phyloP scores from a whole-genome alignment of 108 stramenopile genomes.

The Stephanodiscus minutulus region DNA sequence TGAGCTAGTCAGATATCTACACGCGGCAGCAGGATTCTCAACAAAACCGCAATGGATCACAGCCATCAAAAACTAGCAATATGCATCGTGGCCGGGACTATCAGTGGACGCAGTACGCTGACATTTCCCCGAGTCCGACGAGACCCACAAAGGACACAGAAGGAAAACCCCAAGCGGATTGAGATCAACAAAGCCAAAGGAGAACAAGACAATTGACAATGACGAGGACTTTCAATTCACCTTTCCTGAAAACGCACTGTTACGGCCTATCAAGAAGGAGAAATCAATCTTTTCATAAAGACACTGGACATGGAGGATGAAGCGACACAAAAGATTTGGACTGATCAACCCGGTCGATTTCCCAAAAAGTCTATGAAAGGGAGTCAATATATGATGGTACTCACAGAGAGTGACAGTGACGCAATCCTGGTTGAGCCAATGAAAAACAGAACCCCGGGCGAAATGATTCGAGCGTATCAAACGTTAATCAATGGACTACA shows the following conservation, averaged over 20 bases:
- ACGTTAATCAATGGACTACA: too few species aligned
- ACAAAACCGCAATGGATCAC: slow-evolving; percentile 16
- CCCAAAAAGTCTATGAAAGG: slow-evolving; percentile 25
- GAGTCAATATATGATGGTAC: slow-evolving; percentile 44
- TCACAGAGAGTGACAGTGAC: slow-evolving; percentile 50
- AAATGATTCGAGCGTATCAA: too few species aligned
- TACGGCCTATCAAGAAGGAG: too few species aligned
- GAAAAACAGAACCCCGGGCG: too few species aligned
- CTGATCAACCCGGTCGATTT: slow-evolving; percentile 52
- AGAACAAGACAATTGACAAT: too few species aligned
- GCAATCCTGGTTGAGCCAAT: slow-evolving; percentile 41
- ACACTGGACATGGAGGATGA: too few species aligned
- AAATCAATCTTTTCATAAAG: too few species aligned
- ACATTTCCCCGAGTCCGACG: slow-evolving; percentile 13
- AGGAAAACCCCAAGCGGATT: neutral
- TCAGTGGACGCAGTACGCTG: slow-evolving; percentile 9
- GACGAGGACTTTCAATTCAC: neutral
- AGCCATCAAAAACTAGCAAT: slow-evolving; percentile 11
- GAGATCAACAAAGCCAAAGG: slow-evolving; percentile 16
- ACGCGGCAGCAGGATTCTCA: slow-evolving; percentile 18
- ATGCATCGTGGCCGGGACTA: slow-evolving; percentile 22
- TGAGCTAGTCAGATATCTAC: slow-evolving; percentile 7
- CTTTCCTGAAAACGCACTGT: too few species aligned
- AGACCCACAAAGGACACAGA: slow-evolving; percentile 18
- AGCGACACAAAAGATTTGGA: slow-evolving; percentile 19